Percentiles rank a stretch among this genome's conserved stretches.
phyloP scores from a whole-genome alignment of 495 filamentous ascomycete species.

The Hypoxylon cercidicola region DNA sequence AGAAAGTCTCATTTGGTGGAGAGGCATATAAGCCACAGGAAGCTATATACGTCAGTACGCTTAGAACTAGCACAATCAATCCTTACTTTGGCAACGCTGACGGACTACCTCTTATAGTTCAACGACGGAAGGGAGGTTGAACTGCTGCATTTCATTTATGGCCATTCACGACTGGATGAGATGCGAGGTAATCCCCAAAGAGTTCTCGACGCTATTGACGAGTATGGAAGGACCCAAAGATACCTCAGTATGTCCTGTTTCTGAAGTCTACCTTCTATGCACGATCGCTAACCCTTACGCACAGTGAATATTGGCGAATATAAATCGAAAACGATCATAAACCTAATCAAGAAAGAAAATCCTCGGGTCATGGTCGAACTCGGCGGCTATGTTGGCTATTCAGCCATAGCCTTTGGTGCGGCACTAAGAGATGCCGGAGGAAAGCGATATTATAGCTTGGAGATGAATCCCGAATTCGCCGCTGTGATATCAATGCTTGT shows the following conservation, averaged over 20 bases:
- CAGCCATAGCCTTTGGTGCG: slow-evolving; percentile 74
- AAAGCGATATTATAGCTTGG: slow-evolving; percentile 71
- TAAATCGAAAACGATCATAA: slow-evolving; percentile 74
- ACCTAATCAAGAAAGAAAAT: slow-evolving; percentile 70
- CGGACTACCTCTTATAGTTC: slow-evolving; percentile 50
- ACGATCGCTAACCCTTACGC: background rate
- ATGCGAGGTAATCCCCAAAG: slow-evolving; percentile 71
- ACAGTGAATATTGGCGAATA: slow-evolving; percentile 75
- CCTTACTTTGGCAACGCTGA: background rate
- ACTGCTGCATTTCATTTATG: slow-evolving; percentile 74
- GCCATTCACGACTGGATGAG: slow-evolving; percentile 60
- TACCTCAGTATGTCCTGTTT: slow-evolving; percentile 62
- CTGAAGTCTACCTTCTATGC: background rate
- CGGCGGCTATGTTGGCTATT: slow-evolving; percentile 86
- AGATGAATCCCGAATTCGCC: slow-evolving; percentile 73
- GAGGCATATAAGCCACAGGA: slow-evolving; percentile 36
- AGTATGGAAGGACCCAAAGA: slow-evolving; percentile 69
- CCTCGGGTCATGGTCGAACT: slow-evolving; percentile 80
- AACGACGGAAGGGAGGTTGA: slow-evolving; percentile 79
- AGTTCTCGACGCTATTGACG: slow-evolving; percentile 76
- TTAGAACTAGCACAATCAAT: background rate
- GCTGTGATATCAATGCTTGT: slow-evolving; percentile 70
- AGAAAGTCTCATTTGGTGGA: slow-evolving; percentile 19
- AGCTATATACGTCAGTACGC: slow-evolving; percentile 37
- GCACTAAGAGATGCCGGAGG: slow-evolving; percentile 68